Conservation (phyloP, 192 early-diverging fungal genomes). For the Backusella liffmaniae region DNA sequence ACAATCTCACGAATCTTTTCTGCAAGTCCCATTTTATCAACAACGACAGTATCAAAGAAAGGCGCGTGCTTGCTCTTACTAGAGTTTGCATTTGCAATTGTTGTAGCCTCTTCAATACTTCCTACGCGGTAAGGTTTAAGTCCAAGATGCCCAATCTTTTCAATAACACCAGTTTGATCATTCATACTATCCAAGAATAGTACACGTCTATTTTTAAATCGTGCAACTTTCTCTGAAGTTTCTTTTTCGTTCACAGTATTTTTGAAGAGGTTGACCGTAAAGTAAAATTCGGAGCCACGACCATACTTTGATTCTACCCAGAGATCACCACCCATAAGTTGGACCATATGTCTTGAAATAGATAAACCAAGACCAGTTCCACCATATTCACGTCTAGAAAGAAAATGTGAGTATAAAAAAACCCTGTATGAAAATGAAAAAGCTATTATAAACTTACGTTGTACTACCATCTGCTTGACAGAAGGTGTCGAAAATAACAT, state of each 20-base stretch:
- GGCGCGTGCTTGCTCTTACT: constrained; percentile 34
- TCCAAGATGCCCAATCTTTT: constrained; percentile 46
- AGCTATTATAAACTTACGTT: constrained; percentile 35
- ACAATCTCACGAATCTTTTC: constrained; percentile 56
- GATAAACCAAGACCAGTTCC: constrained; percentile 87
- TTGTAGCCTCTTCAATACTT: constrained; percentile 49
- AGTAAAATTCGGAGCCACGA: constrained; percentile 76
- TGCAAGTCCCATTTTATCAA: constrained; percentile 55
- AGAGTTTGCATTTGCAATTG: constrained; percentile 28
- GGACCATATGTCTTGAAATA: constrained; percentile 75
- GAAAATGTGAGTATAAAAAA: not conserved
- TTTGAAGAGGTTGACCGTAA: constrained; percentile 60
- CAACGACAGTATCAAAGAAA: constrained; percentile 65
- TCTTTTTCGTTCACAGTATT: constrained; percentile 37
- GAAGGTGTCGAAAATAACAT: constrained; percentile 79
- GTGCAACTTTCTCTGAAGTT: constrained; percentile 45
- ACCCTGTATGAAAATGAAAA: not conserved
- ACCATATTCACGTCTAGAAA: constrained; percentile 66
- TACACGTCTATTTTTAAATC: constrained; percentile 60
- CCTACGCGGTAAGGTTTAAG: constrained; percentile 42
- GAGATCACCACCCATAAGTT: constrained; percentile 76
- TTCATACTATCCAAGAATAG: constrained; percentile 59
- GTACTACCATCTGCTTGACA: constrained; percentile 81
- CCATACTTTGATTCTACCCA: constrained; percentile 74
- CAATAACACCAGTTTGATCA: constrained; percentile 47